Evolutionary conservation across 768 basidiomycete species (phyloP), one percentile per base, ranked within the genome.

Genomic region (Suillus spraguei): DNA sequence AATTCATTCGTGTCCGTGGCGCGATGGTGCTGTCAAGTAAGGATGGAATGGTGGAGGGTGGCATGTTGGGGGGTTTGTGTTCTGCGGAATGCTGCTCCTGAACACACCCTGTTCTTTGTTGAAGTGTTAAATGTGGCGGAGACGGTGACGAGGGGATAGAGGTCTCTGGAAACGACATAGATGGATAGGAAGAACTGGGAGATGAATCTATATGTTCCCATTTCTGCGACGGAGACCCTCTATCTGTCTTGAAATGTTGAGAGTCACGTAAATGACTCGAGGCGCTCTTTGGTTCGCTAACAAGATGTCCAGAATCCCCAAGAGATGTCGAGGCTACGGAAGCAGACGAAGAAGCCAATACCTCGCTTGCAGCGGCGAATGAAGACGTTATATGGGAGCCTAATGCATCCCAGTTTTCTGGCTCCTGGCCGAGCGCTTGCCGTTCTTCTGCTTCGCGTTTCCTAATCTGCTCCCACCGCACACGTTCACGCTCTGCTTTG

Each of bases 191-290:
- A 1, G 83, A 80, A 13, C 82, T 81, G 39, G 81, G 73, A 1
- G 83, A 85, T 28, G 84, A 83, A 53, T 86, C 82, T 42, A 94
- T 78, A 63, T 91, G 83, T 72, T 92, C 91, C 92, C 91, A 93
- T 69, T 84, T 88, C 66, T 88, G 85, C 35, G 82, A 82, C 10
- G 68, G 70, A 10, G 76, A 74, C 39, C 63, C 66, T 11, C 3
- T 63, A 39, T 77, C 68, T 2, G 38, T 24, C 39, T 63, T 68
- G 11, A 54, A 33, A 9, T 63, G 87, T 38, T 91, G 65, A 13
- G 17, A 14, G 16, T 55, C 53, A 24, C 28, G 42, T 22, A 60
- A 59, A 24, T 36, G 59, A 17, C 46, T 64, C 54, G 64, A 64
- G 64, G 62, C 42, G 76, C 78, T 68, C 72, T 73, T 61, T 66